Evolutionary conservation across 495 filamentous ascomycete species (phyloP).

Genomic region (Hyaloscypha bicolor): DNA sequence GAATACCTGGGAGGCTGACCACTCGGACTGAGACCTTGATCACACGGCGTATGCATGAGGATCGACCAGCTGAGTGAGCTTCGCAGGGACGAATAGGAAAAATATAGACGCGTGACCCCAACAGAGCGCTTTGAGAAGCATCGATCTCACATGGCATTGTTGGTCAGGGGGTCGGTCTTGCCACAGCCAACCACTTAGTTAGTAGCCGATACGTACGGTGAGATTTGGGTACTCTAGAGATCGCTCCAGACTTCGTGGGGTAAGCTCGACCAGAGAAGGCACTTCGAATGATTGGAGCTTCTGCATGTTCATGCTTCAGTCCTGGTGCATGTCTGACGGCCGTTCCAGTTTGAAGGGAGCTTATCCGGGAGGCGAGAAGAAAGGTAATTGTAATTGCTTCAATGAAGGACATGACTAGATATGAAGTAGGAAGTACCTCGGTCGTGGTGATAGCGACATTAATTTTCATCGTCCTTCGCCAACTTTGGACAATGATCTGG

Average conservation of each 20-base stretch:
- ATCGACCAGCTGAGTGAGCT: neutral
- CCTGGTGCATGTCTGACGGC: no score
- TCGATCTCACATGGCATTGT: neutral
- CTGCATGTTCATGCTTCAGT: no score
- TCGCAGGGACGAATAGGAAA: neutral
- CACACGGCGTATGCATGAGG: conserved; percentile 11
- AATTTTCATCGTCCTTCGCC: no score
- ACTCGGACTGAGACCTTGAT: conserved; percentile 20
- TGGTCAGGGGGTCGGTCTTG: no score
- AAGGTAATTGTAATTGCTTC: no score
- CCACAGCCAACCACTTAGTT: neutral
- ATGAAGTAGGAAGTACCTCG: no score
- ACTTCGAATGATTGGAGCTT: neutral
- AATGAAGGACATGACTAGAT: no score
- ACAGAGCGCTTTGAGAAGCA: neutral
- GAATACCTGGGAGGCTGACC: neutral
- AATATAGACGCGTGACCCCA: neutral
- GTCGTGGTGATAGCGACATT: no score
- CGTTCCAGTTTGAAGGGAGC: no score
- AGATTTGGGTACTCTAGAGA: neutral
- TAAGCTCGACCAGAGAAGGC: neutral
- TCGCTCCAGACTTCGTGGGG: neutral
- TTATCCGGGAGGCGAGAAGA: no score
- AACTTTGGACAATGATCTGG: no score
- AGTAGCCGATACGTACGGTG: neutral